Base-by-base conservation (phyloP, 2,329 filamentous ascomycete genomes). In the Colletotrichum liaoningense region DNA sequence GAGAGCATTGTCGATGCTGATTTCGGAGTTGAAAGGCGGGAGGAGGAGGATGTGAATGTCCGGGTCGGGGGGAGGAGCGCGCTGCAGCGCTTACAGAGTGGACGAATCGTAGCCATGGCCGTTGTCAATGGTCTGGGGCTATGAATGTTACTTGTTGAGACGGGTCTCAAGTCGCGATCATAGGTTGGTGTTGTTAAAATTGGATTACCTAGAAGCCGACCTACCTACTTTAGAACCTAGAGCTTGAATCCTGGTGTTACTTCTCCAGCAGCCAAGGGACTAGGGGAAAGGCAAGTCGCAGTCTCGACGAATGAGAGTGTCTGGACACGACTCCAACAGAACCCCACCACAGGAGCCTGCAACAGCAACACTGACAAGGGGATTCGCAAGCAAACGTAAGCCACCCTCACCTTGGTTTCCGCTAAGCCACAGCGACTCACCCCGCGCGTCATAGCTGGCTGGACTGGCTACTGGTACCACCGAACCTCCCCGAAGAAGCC, bases 1-100 rank as follows among this genome's bases (percentile, higher is more conserved):
- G 90, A 88, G 67, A 96, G 90, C 67, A 93, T 78, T 66, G 75
- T 77, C 35, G 73, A 60, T 65, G 75, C 77, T 54, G 70, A 24
- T 14, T 67, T 67, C 28, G 63, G 22, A 6, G 38, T 28, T 22
- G 58, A 69, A 57, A 30, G 35, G 6, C 30, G 65, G 38, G 8
- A 42, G 28, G 60, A 28, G 52, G 62, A 74, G 55, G 56, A 78
- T 67, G 59, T 68, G 46, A 76, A 72, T 54, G 58, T 22, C 67
- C 58, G 70, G n/a, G 46, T 66, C 19, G 66, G 59, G 55, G 22
- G 68, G 11, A 55, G 57, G 30, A 75, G 26, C 33, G 60, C 55
- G 63, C 55, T 28, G 57, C 59, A 67, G 52, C 62, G 69, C 46
- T 24, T 68, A 24, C 64, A 74, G 16, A 65, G 4, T 26, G 69